These are phyloP conservation scores for Dryas alaskensis DNA, from an alignment of 306 rosid species.

Conservation along the genomic window DNA sequence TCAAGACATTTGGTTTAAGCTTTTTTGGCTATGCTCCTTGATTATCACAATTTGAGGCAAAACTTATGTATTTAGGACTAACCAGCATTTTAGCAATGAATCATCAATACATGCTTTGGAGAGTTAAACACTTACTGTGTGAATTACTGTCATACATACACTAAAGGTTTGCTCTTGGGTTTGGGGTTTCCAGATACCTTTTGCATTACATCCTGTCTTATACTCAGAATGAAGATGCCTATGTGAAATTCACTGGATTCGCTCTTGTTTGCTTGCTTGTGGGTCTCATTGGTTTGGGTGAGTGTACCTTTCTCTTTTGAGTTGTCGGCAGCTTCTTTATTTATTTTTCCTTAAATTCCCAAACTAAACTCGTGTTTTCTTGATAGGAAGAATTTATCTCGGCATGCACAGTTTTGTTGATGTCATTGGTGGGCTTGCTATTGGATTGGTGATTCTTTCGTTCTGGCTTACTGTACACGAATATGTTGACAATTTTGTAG, in stretches of 20 bases:
- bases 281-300: constrained; percentile 79
- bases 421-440: constrained; percentile 61
- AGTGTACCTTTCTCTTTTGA: constrained; percentile 23
- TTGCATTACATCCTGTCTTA: constrained; percentile 66
- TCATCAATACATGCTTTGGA: background rate
- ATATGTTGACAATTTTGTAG: constrained; percentile 59
- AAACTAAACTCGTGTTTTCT: constrained; percentile 26
- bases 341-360: constrained; percentile 20
- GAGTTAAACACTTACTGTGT: background rate
- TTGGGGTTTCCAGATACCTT: constrained; percentile 62
- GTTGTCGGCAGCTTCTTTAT: constrained; percentile 15
- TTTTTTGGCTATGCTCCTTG: background rate
- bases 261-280: constrained; percentile 64
- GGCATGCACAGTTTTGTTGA: constrained; percentile 96
- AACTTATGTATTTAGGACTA: background rate
- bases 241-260: constrained; percentile 48
- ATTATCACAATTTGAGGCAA: background rate
- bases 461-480: constrained; percentile 74
- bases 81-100: background rate
- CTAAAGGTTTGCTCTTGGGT: constrained; percentile 34
- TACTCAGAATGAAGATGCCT: constrained; percentile 52
- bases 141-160: constrained; percentile 13
- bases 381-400: constrained; percentile 89
- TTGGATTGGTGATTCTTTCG: constrained; percentile 68
- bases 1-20: background rate